Base-by-base conservation (phyloP, 2,329 filamentous ascomycete species). In the Escovopsis sp. region DNA sequence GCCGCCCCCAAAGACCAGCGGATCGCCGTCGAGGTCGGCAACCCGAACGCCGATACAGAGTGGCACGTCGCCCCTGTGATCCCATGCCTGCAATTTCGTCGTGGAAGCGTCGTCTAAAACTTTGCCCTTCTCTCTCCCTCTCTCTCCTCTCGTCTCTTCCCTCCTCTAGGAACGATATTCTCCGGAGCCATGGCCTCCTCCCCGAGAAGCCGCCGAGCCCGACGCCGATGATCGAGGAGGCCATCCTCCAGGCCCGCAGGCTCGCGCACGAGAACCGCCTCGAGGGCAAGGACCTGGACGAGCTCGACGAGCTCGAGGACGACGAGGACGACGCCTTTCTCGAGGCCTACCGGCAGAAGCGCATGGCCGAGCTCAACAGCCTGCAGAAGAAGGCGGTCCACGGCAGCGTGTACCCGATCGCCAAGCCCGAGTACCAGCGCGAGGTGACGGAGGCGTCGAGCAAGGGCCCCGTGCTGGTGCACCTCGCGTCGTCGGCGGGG, bases 141-240 rank as follows among this genome's bases (percentile, higher is more conserved):
- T n/a, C n/a, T n/a, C n/a, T n/a, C n/a, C n/a, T n/a, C n/a, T n/a
- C n/a, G n/a, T n/a, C n/a, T n/a, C n/a, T n/a, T n/a, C n/a, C n/a
- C n/a, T n/a, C n/a, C n/a, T 34, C 38, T 43, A 94, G 87, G 87
- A 98, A 98, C 56, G 90, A 98, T 48, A 98, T 98, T 51, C 76
- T 98, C 39, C 83, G 90, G 48, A 92, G 93, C 58, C 86, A 98
- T 65, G 85, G 86, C 45, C 70, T 98, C 45, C 96, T 98, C 42
- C 90, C 90, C n/a, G 87, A 96, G 56, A 96, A 94, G 55, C 86
- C 88, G 0, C 86, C 87, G 3, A 94, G 88, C 31, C 90, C 90
- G 2, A 94, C 90, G 2, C 86, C 87, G 6, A 79, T 94, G 63
- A 94, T 98, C 49, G 81, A 98, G 61, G 88, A 96, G 65, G 90